Base-by-base conservation (phyloP, 2,329 filamentous ascomycete species). In the Trichoderma sp. region DNA sequence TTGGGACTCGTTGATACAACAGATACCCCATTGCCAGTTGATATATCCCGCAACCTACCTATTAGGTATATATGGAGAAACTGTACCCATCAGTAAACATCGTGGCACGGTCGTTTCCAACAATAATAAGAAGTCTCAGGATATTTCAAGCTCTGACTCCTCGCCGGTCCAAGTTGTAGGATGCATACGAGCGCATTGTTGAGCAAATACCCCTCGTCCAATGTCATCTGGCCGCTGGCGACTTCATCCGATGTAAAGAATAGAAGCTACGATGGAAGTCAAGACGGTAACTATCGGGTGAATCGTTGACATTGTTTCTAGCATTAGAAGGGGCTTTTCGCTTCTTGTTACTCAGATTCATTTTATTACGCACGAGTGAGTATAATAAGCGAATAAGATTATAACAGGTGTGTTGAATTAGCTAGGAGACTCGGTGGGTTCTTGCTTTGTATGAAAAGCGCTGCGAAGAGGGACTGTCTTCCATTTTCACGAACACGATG, bases 251-350 rank as follows among this genome's bases (percentile, higher is more conserved):
- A 16, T 3, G 12, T 2, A 1, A 4, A 18, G 62, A 27, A 18
- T 38, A 27, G 62, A 24, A 11, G 21, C 62, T 9, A 45, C 18
- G 16, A 45, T 45, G 0, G 14, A 45, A 45, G 18, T 6, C n/a
- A 16, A 8, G 0, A 33, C 2, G 6, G 9, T 24, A 11, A 1
- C 14, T 18, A 1, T 18, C 12, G 11, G n/a, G 21, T 35, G 1
- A 1, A 12, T 27, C n/a, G 24, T 4, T 12, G 11, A 7, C 8
- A 27, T 24, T 6, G 12, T 41, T 24, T 53, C 31, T 33, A 35
- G 27, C 27, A 29, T 56, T 35, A 1, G 9, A 14, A 8, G 11
- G 2, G 18, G 14, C 2, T 21, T 6, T 53, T 35, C 16, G 18
- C 31, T 24, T 14, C 16, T 24, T 33, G 12, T 53, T 16, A 1